Base-by-base conservation (phyloP, 345 rosid species). In the Stellera chamaejasme region DNA sequence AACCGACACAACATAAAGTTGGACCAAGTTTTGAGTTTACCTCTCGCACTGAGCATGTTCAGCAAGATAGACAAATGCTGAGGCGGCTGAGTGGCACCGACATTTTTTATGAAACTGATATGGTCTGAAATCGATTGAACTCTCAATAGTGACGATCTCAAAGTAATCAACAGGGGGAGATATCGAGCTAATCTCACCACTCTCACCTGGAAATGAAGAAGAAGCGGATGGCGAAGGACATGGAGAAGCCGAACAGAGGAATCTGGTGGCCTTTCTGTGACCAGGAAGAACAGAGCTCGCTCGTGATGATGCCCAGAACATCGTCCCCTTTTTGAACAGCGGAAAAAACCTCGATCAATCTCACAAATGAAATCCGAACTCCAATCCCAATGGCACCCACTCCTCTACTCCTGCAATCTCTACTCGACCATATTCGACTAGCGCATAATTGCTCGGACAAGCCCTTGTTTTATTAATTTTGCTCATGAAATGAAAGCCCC, bases 1-100 rank as follows among this genome's bases (percentile, higher is more conserved):
- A 32, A 32, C 39, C 5, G 39, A 32, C 39, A 32, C 39, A 32
- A 32, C 39, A 32, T 8, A 32, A 32, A 8, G 39, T 32, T 5
- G 7, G 9, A 32, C 39, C 5, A 4, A 32, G 11, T 13, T 13
- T 28, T 28, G 14, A 15, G 25, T 54, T 27, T 59, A 87, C 96
- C 96, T 82, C 75, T 84, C 48, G 79, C 75, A 61, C 41, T 75
- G 56, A 81, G 88, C 51, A 84, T 71, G 15, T 59, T 77, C 55
- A 81, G 59, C 39, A 84, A 64, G 45, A 82, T 73, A 65, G 68
- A 60, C 75, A 90, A 68, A 72, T 82, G 76, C 71, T 56, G 69
- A 32, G 97, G 95, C 69, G 92, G 84, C 66, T 75, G 68, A 67
- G 78, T 63, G 61, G 73, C 80, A 28, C 84, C 90, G 47, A 86